phyloP scores from a whole-genome alignment of 2,329 filamentous ascomycete genomes.

The Colletotrichum karsti region DNA sequence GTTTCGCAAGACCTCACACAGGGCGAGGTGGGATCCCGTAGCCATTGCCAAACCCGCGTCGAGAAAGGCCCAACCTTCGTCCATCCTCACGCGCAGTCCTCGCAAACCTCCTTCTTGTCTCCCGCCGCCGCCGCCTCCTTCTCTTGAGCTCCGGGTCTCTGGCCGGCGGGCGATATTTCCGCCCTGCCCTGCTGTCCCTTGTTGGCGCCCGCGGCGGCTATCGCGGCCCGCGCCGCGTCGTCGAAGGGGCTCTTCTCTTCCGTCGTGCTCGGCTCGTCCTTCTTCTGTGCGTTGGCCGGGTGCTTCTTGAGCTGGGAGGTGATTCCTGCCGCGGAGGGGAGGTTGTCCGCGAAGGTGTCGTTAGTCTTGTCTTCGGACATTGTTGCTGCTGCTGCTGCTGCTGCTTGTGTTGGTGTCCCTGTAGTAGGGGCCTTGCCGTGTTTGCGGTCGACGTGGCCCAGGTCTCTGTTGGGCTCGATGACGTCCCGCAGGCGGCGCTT shows the following conservation, averaged over 20 bases:
- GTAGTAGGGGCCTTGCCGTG: constrained; percentile 36
- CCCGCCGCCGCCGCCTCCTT: too few species aligned
- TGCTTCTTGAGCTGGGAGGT: constrained; percentile 19
- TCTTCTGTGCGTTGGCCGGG: constrained; percentile 9
- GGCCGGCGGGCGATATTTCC: constrained; percentile 1
- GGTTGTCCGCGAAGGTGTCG: not conserved
- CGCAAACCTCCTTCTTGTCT: constrained; percentile 13
- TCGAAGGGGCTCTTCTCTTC: not conserved
- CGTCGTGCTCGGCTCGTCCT: not conserved
- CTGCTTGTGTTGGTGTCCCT: not conserved
- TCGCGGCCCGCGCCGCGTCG: constrained; percentile 16
- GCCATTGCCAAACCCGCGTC: too few species aligned
- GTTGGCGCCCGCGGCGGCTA: constrained; percentile 24
- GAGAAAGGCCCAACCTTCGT: not conserved
- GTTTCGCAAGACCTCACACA: not conserved
- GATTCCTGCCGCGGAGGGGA: constrained; percentile 9
- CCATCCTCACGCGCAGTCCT: constrained; percentile 20
- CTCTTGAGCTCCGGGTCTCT: not conserved
- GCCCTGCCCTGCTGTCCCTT: constrained; percentile 23
- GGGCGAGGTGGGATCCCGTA: too few species aligned
- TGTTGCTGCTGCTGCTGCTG: not conserved
- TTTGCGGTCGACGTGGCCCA: constrained; percentile 82
- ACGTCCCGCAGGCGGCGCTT: constrained; percentile 86
- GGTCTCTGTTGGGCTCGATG: constrained; percentile 78
- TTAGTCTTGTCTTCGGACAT: not conserved